Conservation (phyloP, 2,329 filamentous ascomycete genomes). For the Xylaria arbuscula region DNA sequence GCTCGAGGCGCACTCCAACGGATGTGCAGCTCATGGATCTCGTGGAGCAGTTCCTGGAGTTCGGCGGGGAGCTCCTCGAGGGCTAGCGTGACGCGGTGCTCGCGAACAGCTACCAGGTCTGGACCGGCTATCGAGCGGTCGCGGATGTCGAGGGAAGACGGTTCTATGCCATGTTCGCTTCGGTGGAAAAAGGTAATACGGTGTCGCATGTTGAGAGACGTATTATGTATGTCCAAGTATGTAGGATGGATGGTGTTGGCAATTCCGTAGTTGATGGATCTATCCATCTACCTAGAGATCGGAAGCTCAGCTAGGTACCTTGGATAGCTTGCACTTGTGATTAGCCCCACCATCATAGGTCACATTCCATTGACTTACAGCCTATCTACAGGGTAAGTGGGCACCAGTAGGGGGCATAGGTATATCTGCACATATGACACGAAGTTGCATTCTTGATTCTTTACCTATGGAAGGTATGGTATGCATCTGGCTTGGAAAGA, state of each 20-base stretch:
- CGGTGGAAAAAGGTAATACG: conserved; percentile 82
- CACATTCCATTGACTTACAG: conserved; percentile 6
- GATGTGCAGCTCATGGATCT: conserved; percentile 78
- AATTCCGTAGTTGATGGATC: not conserved
- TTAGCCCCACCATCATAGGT: conserved; percentile 13
- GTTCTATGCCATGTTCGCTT: conserved; percentile 72
- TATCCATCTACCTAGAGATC: not conserved
- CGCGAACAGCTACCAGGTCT: conserved; percentile 73
- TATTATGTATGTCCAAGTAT: conserved; percentile 8
- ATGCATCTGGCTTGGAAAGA: not conserved
- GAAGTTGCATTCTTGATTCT: not conserved
- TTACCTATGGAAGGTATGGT: no score
- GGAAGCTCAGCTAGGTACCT: not conserved
- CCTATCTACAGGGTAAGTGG: not conserved
- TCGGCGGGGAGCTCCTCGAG: conserved; percentile 79
- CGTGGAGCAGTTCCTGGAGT: conserved; percentile 69
- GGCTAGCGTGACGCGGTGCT: conserved; percentile 81
- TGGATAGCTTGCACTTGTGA: not conserved
- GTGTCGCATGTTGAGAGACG: conserved; percentile 70
- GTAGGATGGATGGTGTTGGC: not conserved
- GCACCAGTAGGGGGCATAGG: not conserved
- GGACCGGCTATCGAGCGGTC: conserved; percentile 66
- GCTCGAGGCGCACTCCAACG: conserved; percentile 75
- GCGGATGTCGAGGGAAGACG: conserved; percentile 69
- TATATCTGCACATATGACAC: not conserved